Conservation (phyloP, 441 rosid species). For the Erodium moschatum region DNA sequence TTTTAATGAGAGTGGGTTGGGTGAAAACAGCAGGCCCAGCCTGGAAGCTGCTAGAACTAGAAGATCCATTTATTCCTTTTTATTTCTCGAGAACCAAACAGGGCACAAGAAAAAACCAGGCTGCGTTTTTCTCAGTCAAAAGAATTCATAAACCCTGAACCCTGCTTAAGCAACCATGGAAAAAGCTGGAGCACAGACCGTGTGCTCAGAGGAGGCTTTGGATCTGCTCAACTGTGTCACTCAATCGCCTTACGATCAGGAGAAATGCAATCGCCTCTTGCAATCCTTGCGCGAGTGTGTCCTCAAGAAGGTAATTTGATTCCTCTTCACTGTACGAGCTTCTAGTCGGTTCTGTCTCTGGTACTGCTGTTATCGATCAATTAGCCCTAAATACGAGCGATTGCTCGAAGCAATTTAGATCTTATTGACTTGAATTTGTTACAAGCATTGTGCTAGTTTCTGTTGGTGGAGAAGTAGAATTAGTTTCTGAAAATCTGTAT, state of each 20-base stretch:
- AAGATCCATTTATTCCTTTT: neutral
- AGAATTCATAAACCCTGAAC: neutral
- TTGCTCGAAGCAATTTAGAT: neutral
- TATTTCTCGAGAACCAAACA: neutral
- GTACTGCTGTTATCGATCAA: neutral
- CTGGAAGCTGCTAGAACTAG: neutral
- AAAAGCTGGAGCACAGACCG: conserved; percentile 31
- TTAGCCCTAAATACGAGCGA: neutral
- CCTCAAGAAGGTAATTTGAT: conserved; percentile 39
- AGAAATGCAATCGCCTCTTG: conserved; percentile 46
- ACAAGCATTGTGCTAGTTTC: neutral
- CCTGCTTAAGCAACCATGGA: conserved; percentile 26
- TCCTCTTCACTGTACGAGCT: neutral
- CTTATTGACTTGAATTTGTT: neutral
- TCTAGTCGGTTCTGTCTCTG: neutral
- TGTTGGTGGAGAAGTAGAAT: neutral
- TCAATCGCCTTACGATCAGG: conserved; percentile 48
- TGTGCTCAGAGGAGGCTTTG: conserved; percentile 55
- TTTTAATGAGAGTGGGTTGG: too few species aligned
- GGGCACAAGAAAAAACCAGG: neutral
- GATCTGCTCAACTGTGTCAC: conserved; percentile 69
- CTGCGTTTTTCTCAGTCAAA: neutral
- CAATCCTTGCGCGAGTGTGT: conserved; percentile 50
- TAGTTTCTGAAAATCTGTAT: neutral
- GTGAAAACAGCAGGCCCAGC: neutral